Evolutionary conservation across 129 eudicot genomes (phyloP).

Genomic region (Flaveria brownii): DNA sequence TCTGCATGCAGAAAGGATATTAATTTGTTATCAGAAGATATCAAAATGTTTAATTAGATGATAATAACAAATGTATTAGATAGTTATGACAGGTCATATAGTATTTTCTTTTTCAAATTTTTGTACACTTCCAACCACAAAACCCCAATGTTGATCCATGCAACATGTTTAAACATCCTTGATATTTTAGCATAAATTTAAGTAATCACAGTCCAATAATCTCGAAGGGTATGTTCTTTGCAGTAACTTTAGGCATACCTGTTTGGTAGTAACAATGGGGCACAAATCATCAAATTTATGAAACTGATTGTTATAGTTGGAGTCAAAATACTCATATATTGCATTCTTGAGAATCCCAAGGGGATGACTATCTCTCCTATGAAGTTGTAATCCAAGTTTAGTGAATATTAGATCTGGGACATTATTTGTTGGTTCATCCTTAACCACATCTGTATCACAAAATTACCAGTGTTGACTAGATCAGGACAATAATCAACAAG

Average conservation of each 20-base stretch:
- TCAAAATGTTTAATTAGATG: neutral
- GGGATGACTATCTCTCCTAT: conserved; percentile 84
- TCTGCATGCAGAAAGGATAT: conserved; percentile 48
- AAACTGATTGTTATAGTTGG: conserved; percentile 70
- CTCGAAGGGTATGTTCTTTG: neutral
- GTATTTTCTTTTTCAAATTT: neutral
- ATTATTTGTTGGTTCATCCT: conserved; percentile 93
- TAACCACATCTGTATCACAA: conserved; percentile 68
- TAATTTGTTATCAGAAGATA: conserved; percentile 14
- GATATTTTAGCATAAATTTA: neutral
- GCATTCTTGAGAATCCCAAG: conserved; percentile 94
- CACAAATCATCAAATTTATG: conserved; percentile 84
- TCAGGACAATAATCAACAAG: neutral
- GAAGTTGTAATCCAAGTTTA: conserved; percentile 95
- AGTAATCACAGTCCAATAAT: neutral
- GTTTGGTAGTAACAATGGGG: conserved; percentile 84
- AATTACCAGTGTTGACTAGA: neutral
- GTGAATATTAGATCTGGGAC: conserved; percentile 84
- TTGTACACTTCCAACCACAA: neutral
- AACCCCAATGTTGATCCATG: neutral
- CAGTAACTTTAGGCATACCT: conserved; percentile 42
- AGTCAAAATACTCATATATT: conserved; percentile 75
- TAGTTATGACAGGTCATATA: neutral
- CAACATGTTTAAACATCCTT: neutral
- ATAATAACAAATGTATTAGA: neutral